Conservation (phyloP, 2,329 filamentous ascomycete genomes). For the Eurotiales sp. region DNA sequence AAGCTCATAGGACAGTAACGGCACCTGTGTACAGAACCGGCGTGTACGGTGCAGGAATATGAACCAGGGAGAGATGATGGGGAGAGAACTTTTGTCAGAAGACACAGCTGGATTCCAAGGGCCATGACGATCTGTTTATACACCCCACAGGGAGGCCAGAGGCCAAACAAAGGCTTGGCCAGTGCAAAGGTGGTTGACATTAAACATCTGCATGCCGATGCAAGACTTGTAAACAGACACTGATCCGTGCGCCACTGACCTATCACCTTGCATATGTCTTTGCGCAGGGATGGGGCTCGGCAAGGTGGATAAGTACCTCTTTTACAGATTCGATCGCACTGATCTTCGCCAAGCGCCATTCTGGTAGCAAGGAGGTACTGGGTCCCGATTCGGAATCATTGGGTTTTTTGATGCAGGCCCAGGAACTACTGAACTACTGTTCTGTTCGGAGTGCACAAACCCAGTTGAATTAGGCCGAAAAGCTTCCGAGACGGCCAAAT, state of each 20-base stretch:
- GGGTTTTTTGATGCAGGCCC: constrained; percentile 5
- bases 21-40: not conserved
- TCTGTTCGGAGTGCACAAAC: constrained; percentile 10
- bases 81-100: not conserved
- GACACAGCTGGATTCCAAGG: constrained; percentile 9
- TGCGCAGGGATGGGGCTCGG: constrained; percentile 32
- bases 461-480: not conserved
- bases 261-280: constrained; percentile 39
- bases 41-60: not conserved
- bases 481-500: not conserved
- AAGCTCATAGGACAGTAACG: constrained; percentile 7
- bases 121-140: constrained; percentile 31
- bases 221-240: constrained; percentile 36
- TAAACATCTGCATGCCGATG: constrained; percentile 34
- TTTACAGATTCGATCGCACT: constrained; percentile 13
- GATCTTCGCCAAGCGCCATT: constrained; percentile 10
- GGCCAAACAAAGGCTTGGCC: constrained; percentile 15
- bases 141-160: constrained; percentile 16
- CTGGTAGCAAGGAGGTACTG: constrained; percentile 22
- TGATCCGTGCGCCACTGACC: constrained; percentile 25
- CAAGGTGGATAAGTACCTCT: constrained; percentile 23
- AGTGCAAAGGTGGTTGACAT: constrained; percentile 28
- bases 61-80: not conserved
- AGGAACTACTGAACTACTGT: no score
- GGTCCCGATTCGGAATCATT: constrained; percentile 11